A percentile compares a stretch with the other conserved stretches of the same genome.
These are phyloP conservation scores for Umbilicaria muhlenbergii DNA, from an alignment of 495 filamentous ascomycete genomes.

Conservation along the genomic window DNA sequence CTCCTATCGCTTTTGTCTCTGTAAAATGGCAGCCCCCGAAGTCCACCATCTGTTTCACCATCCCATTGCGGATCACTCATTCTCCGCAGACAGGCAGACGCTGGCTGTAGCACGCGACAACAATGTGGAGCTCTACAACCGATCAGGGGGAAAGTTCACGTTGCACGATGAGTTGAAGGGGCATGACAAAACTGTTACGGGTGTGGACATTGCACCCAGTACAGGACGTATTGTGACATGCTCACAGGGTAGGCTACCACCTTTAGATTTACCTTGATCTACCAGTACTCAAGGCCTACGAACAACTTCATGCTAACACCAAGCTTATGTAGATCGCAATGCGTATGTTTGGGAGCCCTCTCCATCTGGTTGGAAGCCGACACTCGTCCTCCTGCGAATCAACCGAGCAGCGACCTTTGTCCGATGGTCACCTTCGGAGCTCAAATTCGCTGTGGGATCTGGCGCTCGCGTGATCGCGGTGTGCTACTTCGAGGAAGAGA, in stretches of 20 bases:
- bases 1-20: conserved; percentile 65
- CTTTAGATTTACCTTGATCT: background rate
- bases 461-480: conserved; percentile 92
- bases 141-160: conserved; percentile 58
- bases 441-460: conserved; percentile 93
- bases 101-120: conserved; percentile 86
- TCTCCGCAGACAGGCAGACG: conserved; percentile 78
- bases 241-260: conserved; percentile 56
- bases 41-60: conserved; percentile 94
- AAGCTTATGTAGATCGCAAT: conserved; percentile 59
- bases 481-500: conserved; percentile 97
- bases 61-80: conserved; percentile 94
- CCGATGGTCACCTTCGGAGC: conserved; percentile 91
- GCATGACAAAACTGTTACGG: conserved; percentile 91
- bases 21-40: conserved; percentile 66
- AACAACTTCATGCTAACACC: background rate
- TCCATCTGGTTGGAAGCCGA: conserved; percentile 84
- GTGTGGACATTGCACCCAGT: conserved; percentile 85
- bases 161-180: conserved; percentile 84
- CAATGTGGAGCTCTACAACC: conserved; percentile 75
- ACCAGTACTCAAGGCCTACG: background rate
- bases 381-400: conserved; percentile 89
- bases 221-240: conserved; percentile 92
- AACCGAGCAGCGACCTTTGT: conserved; percentile 95
- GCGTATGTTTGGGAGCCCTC: conserved; percentile 96